A percentile compares a stretch with the other conserved stretches of the same genome.
Evolutionary conservation across 2,329 filamentous ascomycete genomes (phyloP).

Genomic region (Akanthomyces dipterigenus): DNA sequence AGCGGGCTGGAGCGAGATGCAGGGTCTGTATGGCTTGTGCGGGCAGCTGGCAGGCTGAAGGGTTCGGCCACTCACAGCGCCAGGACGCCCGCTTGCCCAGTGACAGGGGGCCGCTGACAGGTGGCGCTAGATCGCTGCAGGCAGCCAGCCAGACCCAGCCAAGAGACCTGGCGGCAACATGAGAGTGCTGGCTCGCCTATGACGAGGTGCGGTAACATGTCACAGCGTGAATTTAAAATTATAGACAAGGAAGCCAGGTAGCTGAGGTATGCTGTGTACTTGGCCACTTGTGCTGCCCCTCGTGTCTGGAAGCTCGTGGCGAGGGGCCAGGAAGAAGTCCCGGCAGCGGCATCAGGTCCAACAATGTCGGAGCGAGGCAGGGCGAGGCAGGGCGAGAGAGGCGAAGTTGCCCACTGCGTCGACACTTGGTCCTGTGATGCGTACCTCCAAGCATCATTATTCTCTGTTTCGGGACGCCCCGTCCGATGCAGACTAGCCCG

Average conservation of each 20-base stretch:
- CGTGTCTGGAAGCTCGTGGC: too few relatives aligned
- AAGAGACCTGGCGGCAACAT: neutral
- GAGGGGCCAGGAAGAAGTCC: neutral
- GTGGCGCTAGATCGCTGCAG: neutral
- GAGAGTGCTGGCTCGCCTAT: slow-evolving; percentile 1
- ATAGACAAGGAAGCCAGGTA: neutral
- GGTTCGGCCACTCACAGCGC: neutral
- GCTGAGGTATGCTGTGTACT: too few relatives aligned
- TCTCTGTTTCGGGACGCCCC: neutral
- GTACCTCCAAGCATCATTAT: neutral
- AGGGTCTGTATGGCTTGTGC: slow-evolving; percentile 2
- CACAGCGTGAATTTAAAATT: neutral
- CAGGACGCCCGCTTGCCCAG: neutral
- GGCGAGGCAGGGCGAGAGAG: too few relatives aligned
- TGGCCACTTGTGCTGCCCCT: neutral
- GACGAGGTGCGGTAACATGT: neutral
- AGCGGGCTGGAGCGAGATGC: neutral
- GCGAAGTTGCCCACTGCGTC: neutral
- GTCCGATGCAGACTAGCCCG: neutral
- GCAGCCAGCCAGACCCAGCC: neutral
- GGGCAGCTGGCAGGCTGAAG: neutral
- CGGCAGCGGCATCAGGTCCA: neutral
- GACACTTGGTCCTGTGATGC: neutral
- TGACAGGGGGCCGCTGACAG: neutral
- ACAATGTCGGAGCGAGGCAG: neutral